Evolutionary conservation across 192 early-diverging fungal species (phyloP), one percentile per base, ranked within the genome.

Genomic region (Phycomyces nitens): DNA sequence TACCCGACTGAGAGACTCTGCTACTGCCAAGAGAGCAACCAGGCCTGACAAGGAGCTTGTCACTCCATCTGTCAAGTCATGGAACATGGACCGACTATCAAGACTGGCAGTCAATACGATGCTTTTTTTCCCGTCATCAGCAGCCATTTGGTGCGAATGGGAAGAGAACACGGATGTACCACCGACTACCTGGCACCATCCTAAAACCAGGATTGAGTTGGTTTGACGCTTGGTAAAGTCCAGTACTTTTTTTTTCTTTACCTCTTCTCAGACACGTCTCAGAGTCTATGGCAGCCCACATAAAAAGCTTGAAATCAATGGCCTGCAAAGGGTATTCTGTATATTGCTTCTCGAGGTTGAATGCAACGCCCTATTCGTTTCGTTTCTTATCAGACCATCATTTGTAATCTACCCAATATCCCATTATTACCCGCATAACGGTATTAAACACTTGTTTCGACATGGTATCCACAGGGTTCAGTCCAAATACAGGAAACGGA

Each of bases 1-100:
- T 78, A 88, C 91, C 66, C 79, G 71, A 50, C 84, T 82, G 9
- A 94, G 56, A 5, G 92, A 86, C 51, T 90, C 85, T 3, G 89
- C 90, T 14, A 85, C 77, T 5, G 85, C 85, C 27, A 94, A 52
- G 26, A 87, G 26, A 0, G 89, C 74, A 21, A 92, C 81, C 55
- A 85, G 68, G 1, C 88, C 84, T n/a, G 86, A 79, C 3, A 82
- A 66, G 18, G 77, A 70, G 1, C 81, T 78, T 11, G 77, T 75
- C 2, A 86, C 73, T 5, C 89, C 86, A 12, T 81, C 56, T 0
- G 83, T 76, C 42, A 85, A 68, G 51, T 89, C 88, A 40, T 84
- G 79, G 38, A 94, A 88, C 9, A 92, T 68, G 0, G 84, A 80
- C 18, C 77, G 71, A 38, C 83, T 80, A 53, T 92, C 90, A 58